Base-by-base conservation (phyloP, 176 grass and related monocot species). In the Eragrostis nindensis region DNA sequence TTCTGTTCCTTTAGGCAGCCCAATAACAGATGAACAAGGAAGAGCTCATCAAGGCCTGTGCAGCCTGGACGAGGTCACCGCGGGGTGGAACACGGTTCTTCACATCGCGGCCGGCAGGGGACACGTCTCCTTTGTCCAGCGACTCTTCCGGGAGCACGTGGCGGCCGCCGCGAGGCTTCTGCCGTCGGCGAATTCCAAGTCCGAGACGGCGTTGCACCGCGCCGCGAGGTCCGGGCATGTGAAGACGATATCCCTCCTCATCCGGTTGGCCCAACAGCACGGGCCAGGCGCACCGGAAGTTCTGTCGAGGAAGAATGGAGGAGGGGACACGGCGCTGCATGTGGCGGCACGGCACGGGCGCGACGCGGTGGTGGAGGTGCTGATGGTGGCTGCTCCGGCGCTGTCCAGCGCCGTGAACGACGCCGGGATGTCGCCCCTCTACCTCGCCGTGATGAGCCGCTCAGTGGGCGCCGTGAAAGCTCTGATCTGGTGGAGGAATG, bases 131-230 rank as follows among this genome's bases (percentile, higher is more conserved):
- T 18, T 74, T 11, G 50, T 74, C 18, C 13, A 0, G 38, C 7
- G 7, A 5, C 71, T 74, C 71, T 56, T 53, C 19, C 10, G 1
- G 2, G 18, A 0, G 8, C 2, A 8, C 27, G 4, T 0, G 27
- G 29, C 8, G 0, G 30, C 11, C 2, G 18, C 3, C 5, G 27
- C 18, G 4, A 11, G 18, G 19, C 71, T 74, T 29, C 5, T 74
- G 30, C 11, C 0, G 7, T 19, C 5, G 11, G 18, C 2, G 71
- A 74, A 53, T 18, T 14, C 49, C 10, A 74, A 8, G 71, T 13
- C 50, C 5, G 71, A 74, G 71, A 74, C 71, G 49, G 71, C 71
- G 29, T 5, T 74, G 71, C 71, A 74, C 18, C 29, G 21, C 48
- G 71, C 71, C 48, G 71, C 71, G 18, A 54, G 71, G 71, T 47